These are phyloP conservation scores for Thielaviopsis musarum DNA, from an alignment of 2,329 filamentous ascomycete genomes.

Conservation along the genomic window DNA sequence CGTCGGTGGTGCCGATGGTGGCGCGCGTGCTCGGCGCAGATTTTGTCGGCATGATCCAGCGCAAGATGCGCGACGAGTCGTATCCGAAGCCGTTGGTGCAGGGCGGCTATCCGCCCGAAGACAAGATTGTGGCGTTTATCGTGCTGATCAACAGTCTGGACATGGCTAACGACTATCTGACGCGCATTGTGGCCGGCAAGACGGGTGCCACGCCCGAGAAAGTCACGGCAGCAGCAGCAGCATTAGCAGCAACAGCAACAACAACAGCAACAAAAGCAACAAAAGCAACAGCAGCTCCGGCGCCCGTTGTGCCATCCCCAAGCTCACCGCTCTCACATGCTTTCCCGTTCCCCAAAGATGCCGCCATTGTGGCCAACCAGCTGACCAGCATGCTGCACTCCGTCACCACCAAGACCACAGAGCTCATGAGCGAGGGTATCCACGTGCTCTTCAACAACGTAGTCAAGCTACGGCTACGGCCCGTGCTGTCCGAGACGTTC, in stretches of 20 bases:
- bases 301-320: slow-evolving; percentile 14
- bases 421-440: slow-evolving; percentile 70
- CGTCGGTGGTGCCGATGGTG: slow-evolving; percentile 61
- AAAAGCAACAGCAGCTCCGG: neutral
- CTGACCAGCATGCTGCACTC: slow-evolving; percentile 52
- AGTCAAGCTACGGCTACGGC: slow-evolving; percentile 67
- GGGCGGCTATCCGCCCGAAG: slow-evolving; percentile 71
- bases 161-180: slow-evolving; percentile 77
- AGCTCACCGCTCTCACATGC: slow-evolving; percentile 37
- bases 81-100: slow-evolving; percentile 69
- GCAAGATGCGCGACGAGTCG: slow-evolving; percentile 92
- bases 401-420: slow-evolving; percentile 62
- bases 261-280: neutral
- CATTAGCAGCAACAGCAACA: neutral
- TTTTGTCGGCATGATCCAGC: slow-evolving; percentile 92
- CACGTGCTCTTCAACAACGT: slow-evolving; percentile 78
- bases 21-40: slow-evolving; percentile 69
- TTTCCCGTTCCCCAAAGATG: slow-evolving; percentile 70
- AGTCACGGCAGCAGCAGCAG: slow-evolving; percentile 1
- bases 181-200: slow-evolving; percentile 62
- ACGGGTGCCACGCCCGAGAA: slow-evolving; percentile 30
- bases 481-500: slow-evolving; percentile 76
- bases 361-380: slow-evolving; percentile 47
- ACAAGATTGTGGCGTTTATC: slow-evolving; percentile 75
- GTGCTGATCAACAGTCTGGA: slow-evolving; percentile 94